Percentiles rank a stretch among this genome's conserved stretches.
These are phyloP conservation scores for Oryza brachyantha DNA, from an alignment of 176 grass and related monocot genomes.

Conservation along the genomic window DNA sequence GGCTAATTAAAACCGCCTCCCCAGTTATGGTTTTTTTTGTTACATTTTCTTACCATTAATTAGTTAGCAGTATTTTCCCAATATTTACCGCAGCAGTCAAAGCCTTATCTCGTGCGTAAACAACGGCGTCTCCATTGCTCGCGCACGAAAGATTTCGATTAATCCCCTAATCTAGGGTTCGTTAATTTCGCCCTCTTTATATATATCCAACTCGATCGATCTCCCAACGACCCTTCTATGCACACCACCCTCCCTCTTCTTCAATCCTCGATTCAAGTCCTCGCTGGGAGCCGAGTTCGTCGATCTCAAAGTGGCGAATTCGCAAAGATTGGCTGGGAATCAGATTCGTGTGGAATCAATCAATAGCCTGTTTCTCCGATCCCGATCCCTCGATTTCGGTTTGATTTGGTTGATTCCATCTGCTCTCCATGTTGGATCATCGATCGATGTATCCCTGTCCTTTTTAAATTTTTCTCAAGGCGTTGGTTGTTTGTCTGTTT, in stretches of 20 bases:
- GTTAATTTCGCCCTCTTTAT: no score
- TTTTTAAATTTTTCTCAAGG: no score
- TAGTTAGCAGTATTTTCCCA: neutral
- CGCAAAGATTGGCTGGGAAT: neutral
- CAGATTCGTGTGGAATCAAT: neutral
- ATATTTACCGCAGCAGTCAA: neutral
- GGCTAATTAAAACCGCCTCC: no score
- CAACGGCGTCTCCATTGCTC: neutral
- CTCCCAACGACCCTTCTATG: no score
- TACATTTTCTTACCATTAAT: neutral
- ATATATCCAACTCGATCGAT: neutral
- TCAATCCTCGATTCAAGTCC: no score
- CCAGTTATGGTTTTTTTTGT: no score
- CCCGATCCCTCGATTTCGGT: neutral
- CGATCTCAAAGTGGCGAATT: neutral
- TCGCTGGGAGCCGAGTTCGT: neutral
- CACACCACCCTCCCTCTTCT: no score
- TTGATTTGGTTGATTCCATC: no score
- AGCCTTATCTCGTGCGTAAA: neutral
- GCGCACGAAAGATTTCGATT: no score
- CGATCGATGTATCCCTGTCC: neutral
- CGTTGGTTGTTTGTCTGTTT: no score
- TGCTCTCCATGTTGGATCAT: neutral
- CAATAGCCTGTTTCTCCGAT: neutral
- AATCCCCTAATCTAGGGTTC: no score